Evolutionary conservation across 352 stramenopile genomes (phyloP), one percentile per base, ranked within the genome.

Genomic region (Phytophthora cajani): DNA sequence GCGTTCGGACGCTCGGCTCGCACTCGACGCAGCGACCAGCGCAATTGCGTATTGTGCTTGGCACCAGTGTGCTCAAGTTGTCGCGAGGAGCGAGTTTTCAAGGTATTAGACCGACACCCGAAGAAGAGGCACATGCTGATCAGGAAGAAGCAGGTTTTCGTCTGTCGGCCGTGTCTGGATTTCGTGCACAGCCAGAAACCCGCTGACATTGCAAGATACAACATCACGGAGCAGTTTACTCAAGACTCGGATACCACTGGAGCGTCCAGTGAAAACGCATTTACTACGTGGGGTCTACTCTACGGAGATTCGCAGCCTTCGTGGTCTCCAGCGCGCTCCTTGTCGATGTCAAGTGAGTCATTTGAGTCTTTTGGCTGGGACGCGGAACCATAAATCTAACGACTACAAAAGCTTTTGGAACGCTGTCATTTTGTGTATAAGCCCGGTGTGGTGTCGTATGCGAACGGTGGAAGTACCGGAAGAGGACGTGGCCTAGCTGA

Each of bases 261-360:
- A 21, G 54, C 42, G 33, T 62, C 42, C 38, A 73, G 52, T 32
- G 55, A 57, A n/a, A 69, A 53, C 5, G 23, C n/a, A 38, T 30
- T 36, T 51, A n/a, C 60, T 11, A 72, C 73, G 9, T 80, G 73
- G 69, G 73, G 73, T 7, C 44, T 80, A 8, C 51, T 80, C 23
- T 62, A 64, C 42, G 50, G 58, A 25, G 69, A 77, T 65, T 25
- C 17, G 8, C 46, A 52, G 46, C 46, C 46, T 52, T 21, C 46
- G 10, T 52, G 46, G 46, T 52, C 46, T 25, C 46, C 46, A 30
- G 16, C 46, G 19, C 17, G 46, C 5, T 52, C 46, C 8, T 27
- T 52, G 16, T 52, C 46, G 2, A 30, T 52, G 46, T 52, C 46
- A 52, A 52, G 46, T 52, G 46, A 52, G 46, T 27, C 8, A 17